Evolutionary conservation across 2,329 filamentous ascomycete species (phyloP).

Genomic region (Chaetomiaceae sp.): DNA sequence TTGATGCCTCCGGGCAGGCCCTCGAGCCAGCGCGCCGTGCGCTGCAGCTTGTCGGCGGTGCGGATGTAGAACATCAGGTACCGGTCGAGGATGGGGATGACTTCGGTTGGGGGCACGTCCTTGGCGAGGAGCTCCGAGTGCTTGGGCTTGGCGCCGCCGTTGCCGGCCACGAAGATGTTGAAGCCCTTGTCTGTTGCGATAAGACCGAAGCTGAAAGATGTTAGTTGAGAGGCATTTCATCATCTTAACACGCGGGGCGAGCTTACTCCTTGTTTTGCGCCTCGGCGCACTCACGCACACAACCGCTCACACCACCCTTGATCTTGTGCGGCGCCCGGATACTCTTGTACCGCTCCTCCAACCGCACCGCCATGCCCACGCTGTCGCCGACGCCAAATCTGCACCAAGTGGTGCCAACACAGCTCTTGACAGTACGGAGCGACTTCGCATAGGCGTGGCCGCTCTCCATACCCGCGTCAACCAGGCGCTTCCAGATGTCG

Average conservation of each 20-base stretch:
- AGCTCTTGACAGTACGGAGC: conserved; percentile 83
- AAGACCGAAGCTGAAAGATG: conserved; percentile 62
- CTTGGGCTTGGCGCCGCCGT: conserved; percentile 77
- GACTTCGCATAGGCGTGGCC: conserved; percentile 90
- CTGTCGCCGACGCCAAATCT: conserved; percentile 83
- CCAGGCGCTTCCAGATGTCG: conserved; percentile 72
- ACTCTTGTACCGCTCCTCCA: conserved; percentile 89
- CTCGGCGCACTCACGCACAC: conserved; percentile 88
- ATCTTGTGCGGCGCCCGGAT: conserved; percentile 86
- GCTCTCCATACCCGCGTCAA: conserved; percentile 82
- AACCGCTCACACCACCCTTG: conserved; percentile 84
- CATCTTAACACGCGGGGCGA: not conserved
- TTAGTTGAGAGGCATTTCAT: not conserved
- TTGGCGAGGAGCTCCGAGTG: conserved; percentile 81
- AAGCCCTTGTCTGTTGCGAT: conserved; percentile 91
- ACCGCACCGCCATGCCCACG: conserved; percentile 80
- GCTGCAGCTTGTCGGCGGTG: conserved; percentile 82
- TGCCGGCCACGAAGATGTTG: conserved; percentile 87
- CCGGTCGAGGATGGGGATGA: conserved; percentile 77
- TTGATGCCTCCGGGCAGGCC: conserved; percentile 74
- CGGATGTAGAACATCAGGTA: conserved; percentile 93
- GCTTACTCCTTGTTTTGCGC: conserved; percentile 83
- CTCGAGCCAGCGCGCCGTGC: conserved; percentile 85
- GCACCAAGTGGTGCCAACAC: conserved; percentile 88
- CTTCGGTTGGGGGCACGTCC: conserved; percentile 75